Conservation (phyloP, 805 yeast species). For the Jamesozyma piceae region DNA sequence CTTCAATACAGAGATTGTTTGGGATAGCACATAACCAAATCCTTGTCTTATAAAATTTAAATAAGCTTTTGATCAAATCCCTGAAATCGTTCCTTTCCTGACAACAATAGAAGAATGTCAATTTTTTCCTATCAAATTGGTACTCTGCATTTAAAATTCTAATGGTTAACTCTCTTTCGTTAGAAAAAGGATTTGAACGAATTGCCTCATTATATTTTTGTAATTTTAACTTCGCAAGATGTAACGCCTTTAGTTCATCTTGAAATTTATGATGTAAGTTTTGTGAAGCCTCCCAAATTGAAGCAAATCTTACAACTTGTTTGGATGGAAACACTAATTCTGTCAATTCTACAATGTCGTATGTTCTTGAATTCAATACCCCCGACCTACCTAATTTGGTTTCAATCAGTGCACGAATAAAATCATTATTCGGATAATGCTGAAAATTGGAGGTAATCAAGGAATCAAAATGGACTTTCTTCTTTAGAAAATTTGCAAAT, state of each 20-base stretch:
- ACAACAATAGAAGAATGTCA: conserved; percentile 62
- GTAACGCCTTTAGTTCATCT: conserved; percentile 65
- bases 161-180: conserved; percentile 35
- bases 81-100: conserved; percentile 64
- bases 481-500: conserved; percentile 63
- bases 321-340: conserved; percentile 64
- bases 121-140: conserved; percentile 71
- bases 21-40: conserved; percentile 77
- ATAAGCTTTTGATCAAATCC: conserved; percentile 61
- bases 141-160: conserved; percentile 67
- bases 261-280: conserved; percentile 56
- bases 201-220: conserved; percentile 32
- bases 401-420: conserved; percentile 22
- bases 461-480: conserved; percentile 48
- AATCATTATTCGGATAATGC: conserved; percentile 23
- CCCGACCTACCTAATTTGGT: conserved; percentile 18
- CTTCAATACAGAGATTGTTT: conserved; percentile 26
- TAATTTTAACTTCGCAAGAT: conserved; percentile 52
- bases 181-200: conserved; percentile 27
- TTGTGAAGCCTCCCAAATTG: conserved; percentile 52
- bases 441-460: conserved; percentile 25
- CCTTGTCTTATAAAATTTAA: conserved; percentile 67
- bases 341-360: conserved; percentile 37
- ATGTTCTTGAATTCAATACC: conserved; percentile 25
- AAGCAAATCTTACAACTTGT: conserved; percentile 68